Base-by-base conservation (phyloP, 2,329 filamentous ascomycete species). In the Sclerotinia spermophila region DNA sequence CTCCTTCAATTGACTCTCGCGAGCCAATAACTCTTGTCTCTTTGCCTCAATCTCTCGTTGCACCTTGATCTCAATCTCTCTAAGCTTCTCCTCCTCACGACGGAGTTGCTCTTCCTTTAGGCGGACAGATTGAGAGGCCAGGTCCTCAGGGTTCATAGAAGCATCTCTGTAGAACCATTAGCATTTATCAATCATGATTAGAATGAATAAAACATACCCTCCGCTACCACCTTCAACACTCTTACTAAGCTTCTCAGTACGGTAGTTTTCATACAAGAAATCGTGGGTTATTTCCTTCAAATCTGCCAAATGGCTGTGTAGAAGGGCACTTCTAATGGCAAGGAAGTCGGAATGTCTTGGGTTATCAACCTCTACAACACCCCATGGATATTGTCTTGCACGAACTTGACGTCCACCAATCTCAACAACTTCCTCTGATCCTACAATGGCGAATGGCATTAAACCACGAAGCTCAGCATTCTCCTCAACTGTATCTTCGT, bases 1-100 rank as follows among this genome's bases (percentile, higher is more conserved):
- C 86, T 99, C 96, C 83, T 96, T 95, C 78, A 99, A 89, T 85
- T 99, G 96, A 79, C 94, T 97, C 86, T 99, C 96, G 82, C 96
- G 94, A 75, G 96, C 96, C 83, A 99, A 82, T 73, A 99, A 88
- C 84, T 99, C 96, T 85, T 99, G 96, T 85, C 96, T 91, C 89
- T 99, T 99, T 89, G 98, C 96, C 84, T 97, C 97, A 86, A 99
- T 99, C 84, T 99, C 96, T 81, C 96, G 93, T 86, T 99, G 96
- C 74, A 99, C 96, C 90, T 99, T 99, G 86, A 97, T 87, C 82
- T 99, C 96, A 81, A 99, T 98, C 86, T 99, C 96, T 82, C 96
- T 93, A 75, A 99, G 91, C 87, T 99, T 99, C 91, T 99, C 96
- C 86, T 99, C 96, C 84, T 99, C 96, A 79, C 96, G 94, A 81